Base-by-base conservation (phyloP, 352 stramenopile species). In the Peronospora destructor region DNA sequence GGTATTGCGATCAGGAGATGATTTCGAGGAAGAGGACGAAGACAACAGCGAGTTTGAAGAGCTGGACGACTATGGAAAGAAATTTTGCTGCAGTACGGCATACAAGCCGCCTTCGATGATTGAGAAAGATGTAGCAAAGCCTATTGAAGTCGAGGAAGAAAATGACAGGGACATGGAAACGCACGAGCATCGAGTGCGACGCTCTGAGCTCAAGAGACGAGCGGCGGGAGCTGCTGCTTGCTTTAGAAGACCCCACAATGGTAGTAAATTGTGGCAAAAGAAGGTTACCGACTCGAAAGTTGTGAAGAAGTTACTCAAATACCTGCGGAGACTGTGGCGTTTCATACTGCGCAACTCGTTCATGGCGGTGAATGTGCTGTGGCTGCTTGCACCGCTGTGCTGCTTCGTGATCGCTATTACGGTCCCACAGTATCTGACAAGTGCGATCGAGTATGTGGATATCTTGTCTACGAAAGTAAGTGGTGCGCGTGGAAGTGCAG, bases 321-420 rank as follows among this genome's bases (percentile, higher is more conserved):
- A 45, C 16, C 16, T 73, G 19, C 59, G 64, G 1, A 60, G 62
- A 25, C 50, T 84, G 34, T 87, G 68, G 73, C 66, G 66, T 40
- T 69, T 71, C 12, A 28, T 83, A 4, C 47, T 83, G 16, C 77
- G 71, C 45, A 83, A 88, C 26, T 83, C 73, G 28, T 86, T 88
- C 58, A 81, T 85, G 71, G 74, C 73, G 0, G 61, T 75, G 46
- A 90, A 90, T 42, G 70, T 87, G 14, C 17, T 87, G 35, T 90
- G 78, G 78, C 70, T 90, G 7, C 58, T 90, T 3, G 64, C 76
- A 11, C 78, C 78, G 11, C 55, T 90, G 3, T 80, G 64, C 28
- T 90, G 78, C 43, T 90, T 87, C 44, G 46, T 73, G 4, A 64
- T 90, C 47, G 78, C 78, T 13, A 79, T 90, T 50, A 60, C 76